A percentile compares a stretch with the other conserved stretches of the same genome.
These are phyloP conservation scores for Gracilariopsis chorda DNA, from an alignment of 23 red algal species.

Conservation along the genomic window DNA sequence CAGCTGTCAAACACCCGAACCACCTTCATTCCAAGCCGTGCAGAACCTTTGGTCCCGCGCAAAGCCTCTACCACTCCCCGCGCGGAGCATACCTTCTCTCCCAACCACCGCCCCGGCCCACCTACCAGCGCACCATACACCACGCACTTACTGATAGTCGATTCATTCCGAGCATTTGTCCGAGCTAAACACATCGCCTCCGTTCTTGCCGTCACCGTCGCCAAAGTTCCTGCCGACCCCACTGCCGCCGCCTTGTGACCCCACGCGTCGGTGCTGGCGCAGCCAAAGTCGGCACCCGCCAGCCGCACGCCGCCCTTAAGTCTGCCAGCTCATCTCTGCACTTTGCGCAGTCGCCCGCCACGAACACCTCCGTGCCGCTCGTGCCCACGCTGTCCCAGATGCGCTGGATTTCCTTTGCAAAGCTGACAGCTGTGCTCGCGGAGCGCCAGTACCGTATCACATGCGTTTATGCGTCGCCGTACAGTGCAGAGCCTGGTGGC, in stretches of 20 bases:
- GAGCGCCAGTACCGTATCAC: conserved; percentile 48
- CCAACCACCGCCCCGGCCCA: too few relatives aligned
- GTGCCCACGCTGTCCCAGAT: background rate
- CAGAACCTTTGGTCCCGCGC: too few relatives aligned
- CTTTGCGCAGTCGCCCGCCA: conserved; percentile 11
- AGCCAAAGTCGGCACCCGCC: conserved; percentile 63
- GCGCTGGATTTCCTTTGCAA: conserved; percentile 12
- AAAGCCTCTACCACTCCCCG: too few relatives aligned
- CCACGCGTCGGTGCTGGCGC: background rate
- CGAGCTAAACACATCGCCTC: too few relatives aligned
- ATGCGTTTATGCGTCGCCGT: conserved; percentile 4
- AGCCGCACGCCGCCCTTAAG: background rate
- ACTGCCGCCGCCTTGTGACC: background rate
- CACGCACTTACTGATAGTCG: too few relatives aligned
- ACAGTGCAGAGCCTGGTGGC: background rate
- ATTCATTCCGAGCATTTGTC: too few relatives aligned
- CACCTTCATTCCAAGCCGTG: too few relatives aligned
- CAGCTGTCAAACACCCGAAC: too few relatives aligned
- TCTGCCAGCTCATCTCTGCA: background rate
- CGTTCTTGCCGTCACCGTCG: too few relatives aligned
- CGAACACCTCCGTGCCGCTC: conserved; percentile 24
- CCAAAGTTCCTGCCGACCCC: too few relatives aligned
- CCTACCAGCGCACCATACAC: too few relatives aligned
- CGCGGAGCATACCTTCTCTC: too few relatives aligned
- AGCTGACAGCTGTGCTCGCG: background rate